phyloP scores from a whole-genome alignment of 2,329 filamentous ascomycete genomes.

The Ascochyta lentis region DNA sequence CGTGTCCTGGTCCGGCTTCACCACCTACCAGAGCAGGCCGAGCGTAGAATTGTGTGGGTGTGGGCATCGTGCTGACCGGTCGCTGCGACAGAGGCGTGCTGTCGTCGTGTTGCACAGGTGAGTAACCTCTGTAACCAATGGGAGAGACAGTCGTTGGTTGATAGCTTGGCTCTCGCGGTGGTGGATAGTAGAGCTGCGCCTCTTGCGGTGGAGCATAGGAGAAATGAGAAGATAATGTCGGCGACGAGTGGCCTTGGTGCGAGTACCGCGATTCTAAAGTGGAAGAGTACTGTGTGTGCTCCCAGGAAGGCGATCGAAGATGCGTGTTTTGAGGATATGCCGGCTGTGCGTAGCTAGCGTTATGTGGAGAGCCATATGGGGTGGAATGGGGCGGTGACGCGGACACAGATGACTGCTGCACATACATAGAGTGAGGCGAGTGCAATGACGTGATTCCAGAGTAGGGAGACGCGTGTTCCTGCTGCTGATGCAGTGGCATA shows the following conservation, averaged over 20 bases:
- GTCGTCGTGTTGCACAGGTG: conserved; percentile 28
- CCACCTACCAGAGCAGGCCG: conserved; percentile 26
- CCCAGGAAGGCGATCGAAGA: conserved; percentile 26
- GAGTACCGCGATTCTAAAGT: conserved; percentile 25
- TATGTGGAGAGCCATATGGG: conserved; percentile 11
- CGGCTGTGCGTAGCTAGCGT: conserved; percentile 4
- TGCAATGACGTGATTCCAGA: conserved; percentile 15
- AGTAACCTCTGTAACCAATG: conserved; percentile 23
- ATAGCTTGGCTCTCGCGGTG: conserved; percentile 28
- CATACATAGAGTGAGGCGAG: conserved; percentile 25
- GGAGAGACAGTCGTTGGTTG: conserved; percentile 22
- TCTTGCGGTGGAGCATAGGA: conserved; percentile 22
- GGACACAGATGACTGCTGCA: conserved; percentile 27
- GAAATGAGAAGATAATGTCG: conserved; percentile 24
- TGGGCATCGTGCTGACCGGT: conserved; percentile 21
- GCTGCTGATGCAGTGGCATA: conserved; percentile 34
- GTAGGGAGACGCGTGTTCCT: conserved; percentile 17
- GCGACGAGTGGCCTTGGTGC: conserved; percentile 34
- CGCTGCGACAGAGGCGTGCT: conserved; percentile 14
- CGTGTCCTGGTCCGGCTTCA: background rate
- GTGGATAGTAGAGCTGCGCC: conserved; percentile 39
- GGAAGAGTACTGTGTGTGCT: conserved; percentile 28
- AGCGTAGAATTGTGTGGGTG: conserved; percentile 47
- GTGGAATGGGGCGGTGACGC: conserved; percentile 20
- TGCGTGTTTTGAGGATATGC: conserved; percentile 23